Percentiles rank a stretch among this genome's conserved stretches.
Conservation (phyloP, 306 rosid genomes). For the Prunus padus region DNA sequence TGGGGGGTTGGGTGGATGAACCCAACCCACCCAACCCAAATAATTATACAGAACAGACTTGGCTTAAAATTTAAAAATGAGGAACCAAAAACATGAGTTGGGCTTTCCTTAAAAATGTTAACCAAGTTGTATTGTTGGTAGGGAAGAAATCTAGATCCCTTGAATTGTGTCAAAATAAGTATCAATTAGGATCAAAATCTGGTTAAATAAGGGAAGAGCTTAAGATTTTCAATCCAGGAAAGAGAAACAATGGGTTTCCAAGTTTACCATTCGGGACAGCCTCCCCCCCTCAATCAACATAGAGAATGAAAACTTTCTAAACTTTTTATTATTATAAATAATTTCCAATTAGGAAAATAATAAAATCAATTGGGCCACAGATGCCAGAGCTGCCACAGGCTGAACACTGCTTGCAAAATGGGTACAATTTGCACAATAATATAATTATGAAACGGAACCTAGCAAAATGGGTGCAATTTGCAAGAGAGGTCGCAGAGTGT, state of each 20-base stretch:
- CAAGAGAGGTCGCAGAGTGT: conserved; percentile 14
- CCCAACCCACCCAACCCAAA: background rate
- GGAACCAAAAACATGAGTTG: background rate
- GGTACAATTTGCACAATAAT: background rate
- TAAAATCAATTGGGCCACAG: no score
- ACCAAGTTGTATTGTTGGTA: background rate
- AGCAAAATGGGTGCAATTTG: conserved; percentile 28
- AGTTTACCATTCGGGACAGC: background rate
- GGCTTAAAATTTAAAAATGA: background rate
- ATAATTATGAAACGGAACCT: background rate
- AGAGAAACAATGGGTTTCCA: background rate
- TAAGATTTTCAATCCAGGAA: background rate
- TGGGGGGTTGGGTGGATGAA: background rate
- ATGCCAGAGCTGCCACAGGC: no score
- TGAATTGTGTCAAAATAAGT: background rate
- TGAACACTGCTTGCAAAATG: no score
- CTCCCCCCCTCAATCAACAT: no score
- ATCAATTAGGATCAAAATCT: background rate
- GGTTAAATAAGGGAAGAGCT: background rate
- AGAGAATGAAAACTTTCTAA: no score
- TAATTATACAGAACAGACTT: background rate
- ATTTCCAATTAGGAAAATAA: no score
- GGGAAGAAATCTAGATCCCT: background rate
- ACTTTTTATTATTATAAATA: no score
- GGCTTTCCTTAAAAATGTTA: background rate